phyloP scores from a whole-genome alignment of 129 eudicot species.

The Tagetes erecta region DNA sequence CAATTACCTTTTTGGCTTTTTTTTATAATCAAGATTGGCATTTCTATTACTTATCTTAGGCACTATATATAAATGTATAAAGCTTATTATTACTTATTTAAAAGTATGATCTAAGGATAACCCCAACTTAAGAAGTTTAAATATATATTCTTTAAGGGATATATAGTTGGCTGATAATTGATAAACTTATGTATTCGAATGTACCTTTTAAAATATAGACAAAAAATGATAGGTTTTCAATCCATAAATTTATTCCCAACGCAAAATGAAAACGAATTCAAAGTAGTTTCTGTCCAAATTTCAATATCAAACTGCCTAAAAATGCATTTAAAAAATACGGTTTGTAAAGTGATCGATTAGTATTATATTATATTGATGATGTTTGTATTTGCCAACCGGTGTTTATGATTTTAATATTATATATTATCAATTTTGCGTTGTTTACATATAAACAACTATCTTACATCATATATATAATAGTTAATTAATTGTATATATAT shows the following conservation, averaged over 20 bases:
- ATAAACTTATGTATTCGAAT: not conserved
- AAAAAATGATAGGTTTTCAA: not conserved
- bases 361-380: not conserved
- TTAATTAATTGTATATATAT: no score
- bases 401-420: not conserved
- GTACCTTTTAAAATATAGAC: conserved; percentile 7
- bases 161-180: no score
- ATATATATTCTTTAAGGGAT: not conserved
- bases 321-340: not conserved
- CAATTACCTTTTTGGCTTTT: not conserved
- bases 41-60: not conserved
- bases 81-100: not conserved
- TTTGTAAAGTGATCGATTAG: not conserved
- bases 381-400: not conserved
- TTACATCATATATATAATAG: not conserved
- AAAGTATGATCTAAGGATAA: not conserved
- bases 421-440: not conserved
- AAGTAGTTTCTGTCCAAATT: not conserved
- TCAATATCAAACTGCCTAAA: conserved; percentile 5
- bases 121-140: not conserved
- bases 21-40: not conserved
- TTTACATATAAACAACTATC: not conserved
- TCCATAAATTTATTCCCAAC: conserved; percentile 2
- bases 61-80: not conserved
- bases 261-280: not conserved